Evolutionary conservation across 2,329 filamentous ascomycete species (phyloP).

Genomic region (Sporothrix pseudoabietina): DNA sequence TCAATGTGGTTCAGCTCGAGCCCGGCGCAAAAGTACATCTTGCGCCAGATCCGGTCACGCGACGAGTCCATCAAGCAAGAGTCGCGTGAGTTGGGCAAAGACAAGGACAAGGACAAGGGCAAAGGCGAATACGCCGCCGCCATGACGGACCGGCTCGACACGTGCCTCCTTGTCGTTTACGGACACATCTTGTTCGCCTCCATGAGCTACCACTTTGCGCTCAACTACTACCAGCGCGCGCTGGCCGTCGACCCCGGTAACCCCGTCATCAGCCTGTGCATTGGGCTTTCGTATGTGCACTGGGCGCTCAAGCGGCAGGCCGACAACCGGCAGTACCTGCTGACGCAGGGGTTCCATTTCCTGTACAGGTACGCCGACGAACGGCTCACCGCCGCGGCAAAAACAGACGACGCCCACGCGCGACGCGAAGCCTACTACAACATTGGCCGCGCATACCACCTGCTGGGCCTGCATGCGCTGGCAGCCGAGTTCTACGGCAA

Average conservation of each 20-base stretch:
- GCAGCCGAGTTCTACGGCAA: conserved; percentile 70
- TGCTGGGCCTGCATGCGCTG: conserved; percentile 70
- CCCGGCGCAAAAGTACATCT: conserved; percentile 84
- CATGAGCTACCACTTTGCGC: conserved; percentile 77
- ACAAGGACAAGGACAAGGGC: conserved; percentile 49
- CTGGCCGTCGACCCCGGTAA: conserved; percentile 75
- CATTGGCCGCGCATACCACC: conserved; percentile 73
- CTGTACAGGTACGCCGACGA: conserved; percentile 71
- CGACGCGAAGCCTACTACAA: conserved; percentile 82
- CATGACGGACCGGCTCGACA: conserved; percentile 64
- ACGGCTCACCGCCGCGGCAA: conserved; percentile 45
- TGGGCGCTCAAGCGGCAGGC: conserved; percentile 86
- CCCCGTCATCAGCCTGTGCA: conserved; percentile 74
- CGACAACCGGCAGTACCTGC: conserved; percentile 84
- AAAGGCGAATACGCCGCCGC: conserved; percentile 57
- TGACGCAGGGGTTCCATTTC: conserved; percentile 83
- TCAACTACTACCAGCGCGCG: conserved; percentile 85
- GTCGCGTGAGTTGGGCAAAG: conserved; percentile 81
- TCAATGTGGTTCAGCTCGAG: conserved; percentile 77
- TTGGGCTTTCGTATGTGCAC: conserved; percentile 84
- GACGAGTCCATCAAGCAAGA: conserved; percentile 76
- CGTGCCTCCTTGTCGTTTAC: conserved; percentile 82
- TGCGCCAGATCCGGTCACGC: conserved; percentile 88
- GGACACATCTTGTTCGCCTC: conserved; percentile 86
- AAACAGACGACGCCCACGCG: conserved; percentile 40